Evolutionary conservation across 257 asterid species (phyloP).

Genomic region (Lantana camara): DNA sequence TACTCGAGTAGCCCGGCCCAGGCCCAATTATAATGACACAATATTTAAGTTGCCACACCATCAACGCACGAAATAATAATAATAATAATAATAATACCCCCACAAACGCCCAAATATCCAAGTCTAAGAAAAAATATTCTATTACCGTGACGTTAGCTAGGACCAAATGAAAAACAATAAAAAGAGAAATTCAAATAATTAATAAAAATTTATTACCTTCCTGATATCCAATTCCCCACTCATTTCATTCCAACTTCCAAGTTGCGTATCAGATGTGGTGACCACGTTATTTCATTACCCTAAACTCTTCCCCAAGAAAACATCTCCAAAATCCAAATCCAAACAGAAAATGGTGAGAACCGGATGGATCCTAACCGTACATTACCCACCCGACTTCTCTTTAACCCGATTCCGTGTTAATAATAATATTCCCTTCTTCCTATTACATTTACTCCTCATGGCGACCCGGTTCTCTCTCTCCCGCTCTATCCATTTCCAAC

Average conservation of each 20-base stretch:
- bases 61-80: no score
- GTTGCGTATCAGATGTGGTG: background rate
- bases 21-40: background rate
- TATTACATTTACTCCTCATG: constrained; percentile 39
- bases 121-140: no score
- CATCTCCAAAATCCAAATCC: constrained; percentile 1
- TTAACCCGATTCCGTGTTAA: constrained; percentile 10
- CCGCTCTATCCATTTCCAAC: constrained; percentile 53
- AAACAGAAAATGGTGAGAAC: constrained; percentile 30
- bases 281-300: no score
- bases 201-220: no score
- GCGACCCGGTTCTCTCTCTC: constrained; percentile 48
- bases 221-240: no score
- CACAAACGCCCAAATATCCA: no score
- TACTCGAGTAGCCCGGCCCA: background rate
- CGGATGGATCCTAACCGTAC: constrained; percentile 34
- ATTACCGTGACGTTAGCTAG: no score
- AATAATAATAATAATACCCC: no score
- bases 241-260: no score
- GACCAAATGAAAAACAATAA: no score
- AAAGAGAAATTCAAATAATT: no score
- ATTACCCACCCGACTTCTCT: constrained; percentile 21
- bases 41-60: background rate
- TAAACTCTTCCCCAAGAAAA: background rate
- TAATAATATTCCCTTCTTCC: background rate